Evolutionary conservation across 176 grass and related monocot species (phyloP), one percentile per base, ranked within the genome.

Genomic region (Avena atlantica): DNA sequence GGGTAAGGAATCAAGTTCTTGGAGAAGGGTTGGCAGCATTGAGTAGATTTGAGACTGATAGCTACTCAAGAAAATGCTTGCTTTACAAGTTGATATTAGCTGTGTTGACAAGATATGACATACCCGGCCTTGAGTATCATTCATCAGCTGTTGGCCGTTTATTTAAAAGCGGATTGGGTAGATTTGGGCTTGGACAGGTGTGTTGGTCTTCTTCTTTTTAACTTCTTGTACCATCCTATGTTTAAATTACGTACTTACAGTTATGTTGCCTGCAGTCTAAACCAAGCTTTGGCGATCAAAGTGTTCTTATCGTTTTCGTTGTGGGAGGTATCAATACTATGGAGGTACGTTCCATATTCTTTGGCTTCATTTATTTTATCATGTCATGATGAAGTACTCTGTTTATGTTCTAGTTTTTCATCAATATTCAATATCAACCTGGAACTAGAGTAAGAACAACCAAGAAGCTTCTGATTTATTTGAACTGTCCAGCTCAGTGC

Each of bases 141-240:
- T 96, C 97, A 34, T 96, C 94, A 61, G 85, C 92, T 78, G 97
- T 98, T 81, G 94, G 97, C 17, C 90, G 94, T 10, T 85, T 98
- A 76, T 94, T 98, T 55, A 98, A 98, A 91, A 96, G 92, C 51
- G 97, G 94, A 73, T 90, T 98, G 59, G 94, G 96, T 72, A 94
- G 97, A 82, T 96, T 98, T 78, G 97, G 97, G 50, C 92, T 98
- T 86, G 97, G 93, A 73, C 97, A 98, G 90, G 93, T 96, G 66
- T 52, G 58, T 90, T 81, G 36, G 37, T 73, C 31, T 56, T 48
- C 81, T 21, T 5, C 59, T 49, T 1, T 80, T 74, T 34, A 34
- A 44, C 4, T 74, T 80, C 17, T 34, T 55, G 14, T 12, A 4
- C 6, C 69, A 76, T 47, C 24, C 58, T 70, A 58, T 15, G 19